Conservation (phyloP, 2,329 filamentous ascomycete species). For the Hypocreales sp. region DNA sequence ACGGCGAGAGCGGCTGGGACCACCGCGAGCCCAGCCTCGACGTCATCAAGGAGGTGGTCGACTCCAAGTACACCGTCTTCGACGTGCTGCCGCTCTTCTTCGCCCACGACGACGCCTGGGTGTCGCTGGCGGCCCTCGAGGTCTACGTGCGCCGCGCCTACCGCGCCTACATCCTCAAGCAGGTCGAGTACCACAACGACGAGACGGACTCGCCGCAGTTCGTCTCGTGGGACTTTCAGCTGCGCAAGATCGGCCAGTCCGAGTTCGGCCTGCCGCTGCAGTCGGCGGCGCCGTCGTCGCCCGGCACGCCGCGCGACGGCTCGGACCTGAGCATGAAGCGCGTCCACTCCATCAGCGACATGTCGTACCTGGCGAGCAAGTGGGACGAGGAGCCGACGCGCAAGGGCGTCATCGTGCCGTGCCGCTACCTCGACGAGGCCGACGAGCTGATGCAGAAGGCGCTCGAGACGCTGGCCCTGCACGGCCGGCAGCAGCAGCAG, state of each 20-base stretch:
- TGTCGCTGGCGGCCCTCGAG: constrained; percentile 82
- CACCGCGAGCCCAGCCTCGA: constrained; percentile 85
- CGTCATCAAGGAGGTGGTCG: constrained; percentile 91
- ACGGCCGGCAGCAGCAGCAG: constrained; percentile 39
- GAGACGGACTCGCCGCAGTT: constrained; percentile 55
- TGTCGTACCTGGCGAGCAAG: constrained; percentile 72
- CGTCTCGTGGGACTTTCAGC: constrained; percentile 88
- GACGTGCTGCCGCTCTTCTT: constrained; percentile 95
- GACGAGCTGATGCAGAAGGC: constrained; percentile 78
- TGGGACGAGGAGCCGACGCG: constrained; percentile 62
- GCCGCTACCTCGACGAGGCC: constrained; percentile 84
- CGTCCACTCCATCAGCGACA: constrained; percentile 89
- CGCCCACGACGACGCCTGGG: constrained; percentile 84
- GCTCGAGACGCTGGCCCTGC: constrained; percentile 62
- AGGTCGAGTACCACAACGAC: constrained; percentile 76
- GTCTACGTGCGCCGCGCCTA: constrained; percentile 95
- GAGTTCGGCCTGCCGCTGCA: constrained; percentile 74
- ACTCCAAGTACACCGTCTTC: constrained; percentile 97
- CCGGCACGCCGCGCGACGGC: constrained; percentile 57
- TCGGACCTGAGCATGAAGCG: constrained; percentile 52
- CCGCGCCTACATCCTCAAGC: constrained; percentile 84
- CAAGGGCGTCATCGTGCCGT: constrained; percentile 89
- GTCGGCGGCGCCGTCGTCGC: constrained; percentile 70
- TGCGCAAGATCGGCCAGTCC: constrained; percentile 82
- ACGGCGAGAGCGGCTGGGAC: constrained; percentile 93